These are phyloP conservation scores for Akanthomyces dipterigenus DNA, from an alignment of 2,329 filamentous ascomycete species.

Conservation along the genomic window DNA sequence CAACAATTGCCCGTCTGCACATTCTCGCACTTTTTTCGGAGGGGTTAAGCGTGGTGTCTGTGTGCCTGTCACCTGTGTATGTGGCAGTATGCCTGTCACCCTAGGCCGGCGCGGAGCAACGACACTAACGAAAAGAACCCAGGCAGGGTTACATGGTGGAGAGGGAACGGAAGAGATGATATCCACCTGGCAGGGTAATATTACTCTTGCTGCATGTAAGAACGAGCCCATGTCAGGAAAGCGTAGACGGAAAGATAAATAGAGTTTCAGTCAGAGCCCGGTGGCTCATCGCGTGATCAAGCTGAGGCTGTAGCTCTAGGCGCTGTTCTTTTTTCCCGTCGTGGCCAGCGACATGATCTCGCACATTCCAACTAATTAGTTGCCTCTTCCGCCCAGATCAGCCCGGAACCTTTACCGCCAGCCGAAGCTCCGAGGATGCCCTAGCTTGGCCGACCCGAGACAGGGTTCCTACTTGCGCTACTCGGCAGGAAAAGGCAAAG, in stretches of 20 bases:
- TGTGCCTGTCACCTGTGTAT: no score
- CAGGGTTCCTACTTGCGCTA: not conserved
- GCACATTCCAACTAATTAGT: no score
- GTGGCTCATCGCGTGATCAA: not conserved
- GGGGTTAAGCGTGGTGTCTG: not conserved
- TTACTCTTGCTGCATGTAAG: constrained; percentile 7
- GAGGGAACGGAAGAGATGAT: not conserved
- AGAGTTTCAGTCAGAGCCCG: not conserved
- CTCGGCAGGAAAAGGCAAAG: not conserved
- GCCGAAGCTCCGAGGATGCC: not conserved
- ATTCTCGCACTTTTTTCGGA: not conserved
- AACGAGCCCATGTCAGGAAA: not conserved
- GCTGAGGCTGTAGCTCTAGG: not conserved
- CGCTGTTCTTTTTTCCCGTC: not conserved
- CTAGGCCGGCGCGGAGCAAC: not conserved
- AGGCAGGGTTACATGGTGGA: not conserved
- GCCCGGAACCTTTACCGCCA: not conserved
- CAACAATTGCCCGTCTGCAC: not conserved
- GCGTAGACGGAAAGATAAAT: not conserved
- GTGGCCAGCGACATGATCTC: not conserved
- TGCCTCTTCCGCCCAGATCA: not conserved
- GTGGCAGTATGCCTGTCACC: not conserved
- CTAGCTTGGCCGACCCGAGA: not conserved
- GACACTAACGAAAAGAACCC: not conserved
- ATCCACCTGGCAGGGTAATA: constrained; percentile 5